These are phyloP conservation scores for Pholiota molesta DNA, from an alignment of 768 basidiomycete species.

Conservation along the genomic window DNA sequence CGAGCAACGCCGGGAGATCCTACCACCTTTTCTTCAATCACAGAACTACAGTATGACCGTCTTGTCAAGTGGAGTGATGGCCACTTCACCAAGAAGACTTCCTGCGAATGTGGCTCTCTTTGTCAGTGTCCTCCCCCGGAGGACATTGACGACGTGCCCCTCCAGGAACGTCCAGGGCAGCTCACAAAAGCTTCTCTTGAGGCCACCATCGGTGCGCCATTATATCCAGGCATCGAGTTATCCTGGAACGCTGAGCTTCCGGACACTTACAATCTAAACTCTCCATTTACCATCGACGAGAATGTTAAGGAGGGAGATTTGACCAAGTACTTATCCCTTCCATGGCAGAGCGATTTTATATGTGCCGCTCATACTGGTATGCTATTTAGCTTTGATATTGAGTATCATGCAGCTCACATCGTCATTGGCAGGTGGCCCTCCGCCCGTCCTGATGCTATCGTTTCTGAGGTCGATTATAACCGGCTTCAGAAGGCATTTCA, in stretches of 20 bases:
- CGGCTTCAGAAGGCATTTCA: slow-evolving; percentile 12
- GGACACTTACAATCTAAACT: slow-evolving; percentile 23
- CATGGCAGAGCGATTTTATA: slow-evolving; percentile 39
- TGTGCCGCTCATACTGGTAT: slow-evolving; percentile 34
- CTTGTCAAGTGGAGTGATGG: slow-evolving; percentile 32
- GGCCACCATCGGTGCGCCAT: slow-evolving; percentile 31
- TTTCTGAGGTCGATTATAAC: slow-evolving; percentile 19
- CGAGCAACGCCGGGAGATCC: slow-evolving; percentile 13
- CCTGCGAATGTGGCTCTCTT: slow-evolving; percentile 4
- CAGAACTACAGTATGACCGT: slow-evolving; percentile 32
- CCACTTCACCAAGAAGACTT: slow-evolving; percentile 17
- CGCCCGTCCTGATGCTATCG: slow-evolving; percentile 29
- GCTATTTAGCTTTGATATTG: neutral
- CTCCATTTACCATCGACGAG: slow-evolving; percentile 29
- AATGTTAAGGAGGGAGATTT: slow-evolving; percentile 29
- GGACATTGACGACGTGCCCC: slow-evolving; percentile 21
- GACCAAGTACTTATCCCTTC: slow-evolving; percentile 33
- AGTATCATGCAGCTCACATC: neutral
- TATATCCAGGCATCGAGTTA: slow-evolving; percentile 38
- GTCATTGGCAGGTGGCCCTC: slow-evolving; percentile 31
- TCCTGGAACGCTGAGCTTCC: slow-evolving; percentile 31
- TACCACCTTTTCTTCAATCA: slow-evolving; percentile 27
- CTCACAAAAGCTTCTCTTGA: slow-evolving; percentile 33
- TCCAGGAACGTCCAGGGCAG: slow-evolving; percentile 22
- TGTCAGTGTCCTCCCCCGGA: neutral